Conservation (phyloP, 768 basidiomycete species). For the Phlebiopsis flavidoalba region DNA sequence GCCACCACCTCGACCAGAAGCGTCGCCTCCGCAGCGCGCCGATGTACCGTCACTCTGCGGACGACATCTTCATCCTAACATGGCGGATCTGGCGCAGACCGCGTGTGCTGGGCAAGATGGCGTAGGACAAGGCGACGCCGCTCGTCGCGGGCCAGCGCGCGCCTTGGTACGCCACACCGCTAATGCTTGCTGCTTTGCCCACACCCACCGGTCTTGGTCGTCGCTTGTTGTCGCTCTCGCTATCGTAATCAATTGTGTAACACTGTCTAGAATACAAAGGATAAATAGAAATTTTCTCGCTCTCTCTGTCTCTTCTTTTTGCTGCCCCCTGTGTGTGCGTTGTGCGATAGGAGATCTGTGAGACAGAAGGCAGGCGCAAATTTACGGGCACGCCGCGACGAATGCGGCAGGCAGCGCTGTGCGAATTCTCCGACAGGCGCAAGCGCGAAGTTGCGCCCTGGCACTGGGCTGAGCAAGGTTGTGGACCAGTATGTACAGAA, state of each 20-base stretch:
- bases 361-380: too few species aligned
- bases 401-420: too few species aligned
- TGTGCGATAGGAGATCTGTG: too few species aligned
- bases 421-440: too few species aligned
- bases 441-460: too few species aligned
- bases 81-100: constrained; percentile 83
- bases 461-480: too few species aligned
- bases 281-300: neutral
- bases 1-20: constrained; percentile 96
- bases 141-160: neutral
- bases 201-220: neutral
- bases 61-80: constrained; percentile 96
- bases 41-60: constrained; percentile 91
- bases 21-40: constrained; percentile 80
- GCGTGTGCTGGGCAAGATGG: constrained; percentile 56
- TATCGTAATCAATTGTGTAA: neutral
- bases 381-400: too few species aligned
- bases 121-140: constrained; percentile 5
- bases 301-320: neutral
- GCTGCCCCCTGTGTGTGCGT: too few species aligned
- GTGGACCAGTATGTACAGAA: too few species aligned
- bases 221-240: neutral
- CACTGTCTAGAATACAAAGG: neutral
- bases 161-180: neutral
- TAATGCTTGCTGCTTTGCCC: neutral